Conservation (phyloP, 2,329 filamentous ascomycete genomes). For the Coniella vitis region DNA sequence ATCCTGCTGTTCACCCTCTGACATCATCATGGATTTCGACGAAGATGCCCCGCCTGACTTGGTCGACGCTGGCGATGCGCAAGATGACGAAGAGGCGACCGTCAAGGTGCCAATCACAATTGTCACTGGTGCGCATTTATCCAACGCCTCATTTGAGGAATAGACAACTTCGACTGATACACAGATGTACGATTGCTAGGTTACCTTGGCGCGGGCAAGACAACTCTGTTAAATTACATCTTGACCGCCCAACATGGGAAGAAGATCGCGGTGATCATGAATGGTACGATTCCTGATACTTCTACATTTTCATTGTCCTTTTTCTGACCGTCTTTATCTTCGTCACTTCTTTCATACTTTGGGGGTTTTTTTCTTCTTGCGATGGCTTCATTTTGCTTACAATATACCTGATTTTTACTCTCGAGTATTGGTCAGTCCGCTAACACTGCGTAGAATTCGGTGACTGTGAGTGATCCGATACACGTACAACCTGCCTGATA, state of each 20-base stretch:
- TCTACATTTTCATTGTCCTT: too few relatives aligned
- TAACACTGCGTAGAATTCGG: constrained; percentile 58
- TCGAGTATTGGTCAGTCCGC: too few relatives aligned
- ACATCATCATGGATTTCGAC: constrained; percentile 58
- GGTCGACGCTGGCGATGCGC: constrained; percentile 37
- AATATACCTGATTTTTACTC: too few relatives aligned
- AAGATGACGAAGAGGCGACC: constrained; percentile 41
- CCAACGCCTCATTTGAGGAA: not conserved
- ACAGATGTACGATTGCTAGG: constrained; percentile 48
- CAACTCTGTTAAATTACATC: constrained; percentile 92
- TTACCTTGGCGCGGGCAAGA: constrained; percentile 93
- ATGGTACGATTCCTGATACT: constrained; percentile 44
- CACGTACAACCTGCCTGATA: constrained; percentile 10
- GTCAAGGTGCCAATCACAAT: constrained; percentile 78
- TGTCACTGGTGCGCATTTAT: constrained; percentile 56
- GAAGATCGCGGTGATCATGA: constrained; percentile 96
- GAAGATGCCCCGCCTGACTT: constrained; percentile 62
- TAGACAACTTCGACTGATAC: not conserved
- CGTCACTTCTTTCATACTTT: too few relatives aligned
- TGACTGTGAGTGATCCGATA: constrained; percentile 55
- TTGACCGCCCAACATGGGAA: constrained; percentile 92
- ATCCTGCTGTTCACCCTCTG: too few relatives aligned
- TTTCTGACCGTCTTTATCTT: too few relatives aligned
- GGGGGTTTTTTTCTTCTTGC: too few relatives aligned
- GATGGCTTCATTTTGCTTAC: too few relatives aligned